Conservation (phyloP, 2,329 filamentous ascomycete genomes). For the Diplodia intermedia region DNA sequence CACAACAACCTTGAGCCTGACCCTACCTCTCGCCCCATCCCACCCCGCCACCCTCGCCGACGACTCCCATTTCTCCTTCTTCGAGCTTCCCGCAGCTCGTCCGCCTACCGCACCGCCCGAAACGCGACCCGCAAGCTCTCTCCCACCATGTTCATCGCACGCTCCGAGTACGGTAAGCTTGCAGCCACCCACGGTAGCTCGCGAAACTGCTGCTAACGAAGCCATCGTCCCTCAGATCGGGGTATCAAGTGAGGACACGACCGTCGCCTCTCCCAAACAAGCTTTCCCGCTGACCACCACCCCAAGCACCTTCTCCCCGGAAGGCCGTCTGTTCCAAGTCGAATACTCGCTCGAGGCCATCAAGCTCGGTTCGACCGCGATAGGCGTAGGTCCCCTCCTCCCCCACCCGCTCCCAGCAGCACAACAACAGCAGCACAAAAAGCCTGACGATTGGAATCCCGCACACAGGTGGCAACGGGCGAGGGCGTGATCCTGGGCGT, state of each 20-base stretch:
- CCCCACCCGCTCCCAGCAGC: slow-evolving; percentile 9
- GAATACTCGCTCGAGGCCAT: slow-evolving; percentile 99
- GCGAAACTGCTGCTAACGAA: slow-evolving; percentile 37
- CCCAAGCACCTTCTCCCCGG: slow-evolving; percentile 94
- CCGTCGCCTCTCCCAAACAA: slow-evolving; percentile 34
- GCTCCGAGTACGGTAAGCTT: slow-evolving; percentile 95
- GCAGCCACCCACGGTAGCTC: slow-evolving; percentile 35
- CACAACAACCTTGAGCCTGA: slow-evolving; percentile 24
- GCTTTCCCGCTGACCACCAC: slow-evolving; percentile 38
- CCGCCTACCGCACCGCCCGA: slow-evolving; percentile 7
- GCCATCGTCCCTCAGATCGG: slow-evolving; percentile 69
- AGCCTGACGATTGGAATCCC: too few species aligned
- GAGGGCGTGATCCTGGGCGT: slow-evolving; percentile 96
- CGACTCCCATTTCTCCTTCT: slow-evolving; percentile 11
- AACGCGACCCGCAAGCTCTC: slow-evolving; percentile 36
- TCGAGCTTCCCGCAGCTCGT: slow-evolving; percentile 16
- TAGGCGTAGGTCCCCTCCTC: slow-evolving; percentile 68
- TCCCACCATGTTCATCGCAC: slow-evolving; percentile 82
- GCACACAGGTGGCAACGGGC: slow-evolving; percentile 76
- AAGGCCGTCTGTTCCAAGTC: slow-evolving; percentile 99
- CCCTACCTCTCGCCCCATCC: slow-evolving; percentile 5
- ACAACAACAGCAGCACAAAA: background rate
- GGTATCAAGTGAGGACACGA: slow-evolving; percentile 84
- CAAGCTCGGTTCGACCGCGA: slow-evolving; percentile 98
- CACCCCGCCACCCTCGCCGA: background rate